Percentiles rank a stretch among this genome's conserved stretches.
Evolutionary conservation across 2,329 filamentous ascomycete genomes (phyloP).

Genomic region (Colletotrichum agaves): DNA sequence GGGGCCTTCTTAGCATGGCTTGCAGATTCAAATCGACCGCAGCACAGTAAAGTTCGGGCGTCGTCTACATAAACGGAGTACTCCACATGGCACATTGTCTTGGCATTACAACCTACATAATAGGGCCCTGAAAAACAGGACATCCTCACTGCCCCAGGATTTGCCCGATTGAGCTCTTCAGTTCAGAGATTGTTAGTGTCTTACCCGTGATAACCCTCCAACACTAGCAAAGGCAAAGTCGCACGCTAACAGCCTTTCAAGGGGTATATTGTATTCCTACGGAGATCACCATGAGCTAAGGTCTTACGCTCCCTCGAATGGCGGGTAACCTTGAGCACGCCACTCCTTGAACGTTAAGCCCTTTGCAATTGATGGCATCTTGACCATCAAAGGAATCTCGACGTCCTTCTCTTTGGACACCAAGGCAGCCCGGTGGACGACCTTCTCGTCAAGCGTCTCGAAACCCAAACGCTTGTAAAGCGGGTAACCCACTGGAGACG

Average conservation of each 20-base stretch:
- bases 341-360: conserved; percentile 50
- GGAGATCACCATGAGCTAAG: not conserved
- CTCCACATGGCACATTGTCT: not conserved
- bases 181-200: too few species aligned
- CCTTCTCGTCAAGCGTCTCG: conserved; percentile 49
- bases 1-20: conserved; percentile 18
- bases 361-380: conserved; percentile 49
- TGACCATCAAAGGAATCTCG: conserved; percentile 54
- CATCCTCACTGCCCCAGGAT: too few species aligned
- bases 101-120: too few species aligned
- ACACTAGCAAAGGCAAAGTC: too few species aligned
- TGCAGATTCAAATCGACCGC: conserved; percentile 5
- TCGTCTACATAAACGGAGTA: not conserved
- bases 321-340: conserved; percentile 39
- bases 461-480: conserved; percentile 60
- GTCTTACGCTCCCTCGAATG: conserved; percentile 19
- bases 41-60: not conserved
- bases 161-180: too few species aligned
- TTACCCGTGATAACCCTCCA: too few species aligned
- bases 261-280: too few species aligned
- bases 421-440: conserved; percentile 51
- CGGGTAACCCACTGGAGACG: conserved; percentile 51
- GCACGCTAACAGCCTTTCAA: too few species aligned
- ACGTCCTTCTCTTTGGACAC: conserved; percentile 50
- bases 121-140: too few species aligned